Base-by-base conservation (phyloP, 345 rosid species). In the Moricandia moricandioides region DNA sequence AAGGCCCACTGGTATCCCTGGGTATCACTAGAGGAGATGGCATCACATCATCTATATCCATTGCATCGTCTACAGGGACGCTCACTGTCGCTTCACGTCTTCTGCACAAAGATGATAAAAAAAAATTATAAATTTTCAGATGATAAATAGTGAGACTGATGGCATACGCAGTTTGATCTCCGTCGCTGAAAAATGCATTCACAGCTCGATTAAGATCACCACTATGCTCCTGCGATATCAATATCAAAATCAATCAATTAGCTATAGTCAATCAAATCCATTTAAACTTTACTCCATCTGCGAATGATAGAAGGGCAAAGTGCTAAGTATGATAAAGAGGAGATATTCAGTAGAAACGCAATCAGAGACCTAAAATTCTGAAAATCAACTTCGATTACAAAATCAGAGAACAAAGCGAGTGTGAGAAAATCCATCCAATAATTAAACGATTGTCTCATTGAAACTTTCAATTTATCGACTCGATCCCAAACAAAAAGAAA, bases 191-290 rank as follows among this genome's bases (percentile, higher is more conserved):
- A 85, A 86, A 88, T 34, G 96, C 88, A 87, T 96, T 91, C 77
- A 96, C 89, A 65, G 99, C 97, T 73, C 87, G 90, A 85, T 92
- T 89, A 68, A 92, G 92, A 86, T 92, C 95, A 72, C 95, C 95
- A 13, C 78, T 81, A 76, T 96, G 91, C 77, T 88, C 98, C 99
- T 96, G 81, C 31, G 21, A 12, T 16, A 3, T 39, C 52, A 64
- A 35, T 21, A 62, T 1, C 27, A 37, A 34, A 37, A 8, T 37
- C 43, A 37, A 37, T 37, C 43, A 10, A 10, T 10, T 37, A 37
- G 12, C 7, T 34, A 37, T 8, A 37, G 12, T 8, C 43, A 37
- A 37, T 37, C 43, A 37, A 3, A 37, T 37, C 43, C 1, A 40
- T 40, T 4, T 40, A 12, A 35, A 40, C 47, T n/a, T 47, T n/a